Evolutionary conservation across 1,284 basidiomycete genomes (phyloP).

Genomic region (Heterobasidion irregulare): DNA sequence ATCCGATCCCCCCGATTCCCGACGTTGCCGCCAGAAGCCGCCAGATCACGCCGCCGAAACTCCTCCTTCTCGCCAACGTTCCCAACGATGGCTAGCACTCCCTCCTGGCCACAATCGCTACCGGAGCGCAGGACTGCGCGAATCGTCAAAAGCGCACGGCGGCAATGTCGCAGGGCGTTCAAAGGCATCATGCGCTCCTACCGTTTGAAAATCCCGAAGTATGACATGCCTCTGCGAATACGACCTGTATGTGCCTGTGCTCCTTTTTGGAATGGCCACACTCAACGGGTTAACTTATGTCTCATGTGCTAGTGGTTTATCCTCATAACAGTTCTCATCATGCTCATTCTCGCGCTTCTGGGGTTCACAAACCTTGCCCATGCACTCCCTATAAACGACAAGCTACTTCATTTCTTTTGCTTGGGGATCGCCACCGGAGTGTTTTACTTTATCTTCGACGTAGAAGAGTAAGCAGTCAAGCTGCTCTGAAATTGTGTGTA

Average conservation of each 20-base stretch:
- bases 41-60: neutral
- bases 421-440: conserved; percentile 71
- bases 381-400: conserved; percentile 71
- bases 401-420: conserved; percentile 79
- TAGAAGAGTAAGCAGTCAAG: conserved; percentile 61
- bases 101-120: neutral
- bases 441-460: conserved; percentile 84
- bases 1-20: neutral
- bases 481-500: neutral
- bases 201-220: conserved; percentile 48
- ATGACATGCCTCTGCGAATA: conserved; percentile 63
- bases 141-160: conserved; percentile 17
- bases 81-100: neutral
- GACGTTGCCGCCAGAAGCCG: neutral
- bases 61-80: neutral
- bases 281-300: neutral
- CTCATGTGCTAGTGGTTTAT: conserved; percentile 57
- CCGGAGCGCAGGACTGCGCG: neutral
- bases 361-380: conserved; percentile 66
- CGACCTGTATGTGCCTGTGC: conserved; percentile 47
- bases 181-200: conserved; percentile 52
- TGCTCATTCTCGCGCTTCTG: conserved; percentile 60
- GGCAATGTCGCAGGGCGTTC: conserved; percentile 24
- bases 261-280: conserved; percentile 5
- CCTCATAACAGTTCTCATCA: conserved; percentile 52